phyloP scores from a whole-genome alignment of 2,329 filamentous ascomycete species.

The Cladosporium austrohemisphaericum region DNA sequence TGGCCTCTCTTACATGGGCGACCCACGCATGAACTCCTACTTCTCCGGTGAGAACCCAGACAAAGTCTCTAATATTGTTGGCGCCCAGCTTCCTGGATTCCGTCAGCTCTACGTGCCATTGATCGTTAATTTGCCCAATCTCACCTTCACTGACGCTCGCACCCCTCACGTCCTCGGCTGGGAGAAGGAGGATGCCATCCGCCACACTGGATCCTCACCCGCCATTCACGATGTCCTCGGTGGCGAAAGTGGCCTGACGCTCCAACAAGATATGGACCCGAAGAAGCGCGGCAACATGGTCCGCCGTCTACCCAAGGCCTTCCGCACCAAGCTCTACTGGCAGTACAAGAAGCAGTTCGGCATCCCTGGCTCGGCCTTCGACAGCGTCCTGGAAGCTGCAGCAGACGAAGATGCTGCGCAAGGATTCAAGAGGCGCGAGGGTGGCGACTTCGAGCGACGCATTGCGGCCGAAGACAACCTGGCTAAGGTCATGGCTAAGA shows the following conservation, averaged over 20 bases:
- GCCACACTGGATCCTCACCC: constrained; percentile 33
- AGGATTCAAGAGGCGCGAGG: constrained; percentile 69
- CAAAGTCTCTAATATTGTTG: constrained; percentile 93
- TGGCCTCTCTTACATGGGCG: constrained; percentile 87
- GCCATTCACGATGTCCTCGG: constrained; percentile 54
- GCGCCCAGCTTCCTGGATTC: constrained; percentile 87
- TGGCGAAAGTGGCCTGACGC: constrained; percentile 60
- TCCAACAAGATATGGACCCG: constrained; percentile 90
- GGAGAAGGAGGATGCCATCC: constrained; percentile 37
- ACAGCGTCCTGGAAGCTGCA: constrained; percentile 74
- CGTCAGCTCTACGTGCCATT: constrained; percentile 85
- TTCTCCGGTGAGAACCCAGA: constrained; percentile 84
- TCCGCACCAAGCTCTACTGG: constrained; percentile 88
- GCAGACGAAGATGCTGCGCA: constrained; percentile 64
- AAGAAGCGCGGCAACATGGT: constrained; percentile 94
- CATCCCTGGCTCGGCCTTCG: constrained; percentile 79
- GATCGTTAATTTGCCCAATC: constrained; percentile 84
- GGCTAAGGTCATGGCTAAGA: constrained; percentile 64
- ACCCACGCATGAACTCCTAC: constrained; percentile 76
- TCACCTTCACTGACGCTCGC: constrained; percentile 67
- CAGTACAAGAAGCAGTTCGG: constrained; percentile 87
- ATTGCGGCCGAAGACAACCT: constrained; percentile 74
- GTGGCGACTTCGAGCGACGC: constrained; percentile 78
- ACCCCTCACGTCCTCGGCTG: constrained; percentile 45
- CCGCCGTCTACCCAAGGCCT: constrained; percentile 77